A percentile compares a stretch with the other conserved stretches of the same genome.
These are phyloP conservation scores for Huntiella abstrusa DNA, from an alignment of 2,329 filamentous ascomycete genomes.

Conservation along the genomic window DNA sequence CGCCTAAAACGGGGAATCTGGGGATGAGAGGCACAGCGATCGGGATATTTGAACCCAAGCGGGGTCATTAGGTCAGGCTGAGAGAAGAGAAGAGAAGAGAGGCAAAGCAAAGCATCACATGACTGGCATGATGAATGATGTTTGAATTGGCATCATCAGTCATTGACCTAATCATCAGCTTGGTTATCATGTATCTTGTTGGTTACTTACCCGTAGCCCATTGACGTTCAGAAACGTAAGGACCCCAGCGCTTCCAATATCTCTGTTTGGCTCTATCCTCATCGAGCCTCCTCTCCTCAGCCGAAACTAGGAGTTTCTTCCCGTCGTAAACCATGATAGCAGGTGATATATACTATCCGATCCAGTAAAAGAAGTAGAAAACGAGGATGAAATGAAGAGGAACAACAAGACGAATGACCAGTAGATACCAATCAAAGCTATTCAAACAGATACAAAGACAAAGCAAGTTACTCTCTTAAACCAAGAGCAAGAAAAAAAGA, in stretches of 20 bases:
- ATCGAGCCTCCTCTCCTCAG: slow-evolving; percentile 77
- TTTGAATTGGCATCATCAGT: too few species aligned
- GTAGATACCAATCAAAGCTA: neutral
- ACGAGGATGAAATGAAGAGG: neutral
- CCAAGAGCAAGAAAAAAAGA: neutral
- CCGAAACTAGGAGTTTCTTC: slow-evolving; percentile 67
- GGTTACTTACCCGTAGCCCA: slow-evolving; percentile 64
- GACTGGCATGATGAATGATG: too few species aligned
- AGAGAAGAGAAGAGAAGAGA: slow-evolving; percentile 3
- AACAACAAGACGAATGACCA: neutral
- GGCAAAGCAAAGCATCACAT: neutral
- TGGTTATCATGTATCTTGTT: too few species aligned
- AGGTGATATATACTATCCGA: slow-evolving; percentile 1
- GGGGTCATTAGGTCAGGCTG: neutral
- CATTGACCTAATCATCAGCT: too few species aligned
- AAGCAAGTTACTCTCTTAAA: neutral
- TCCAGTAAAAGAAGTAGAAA: neutral
- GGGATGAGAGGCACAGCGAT: too few species aligned
- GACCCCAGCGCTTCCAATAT: slow-evolving; percentile 98
- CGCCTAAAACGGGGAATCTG: too few species aligned
- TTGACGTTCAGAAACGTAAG: slow-evolving; percentile 83
- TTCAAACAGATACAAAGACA: neutral
- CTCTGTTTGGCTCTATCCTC: slow-evolving; percentile 66
- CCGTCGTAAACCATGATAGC: slow-evolving; percentile 71
- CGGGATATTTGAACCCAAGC: too few species aligned